Conservation (phyloP, 345 rosid species). For the Cochlearia excelsa region DNA sequence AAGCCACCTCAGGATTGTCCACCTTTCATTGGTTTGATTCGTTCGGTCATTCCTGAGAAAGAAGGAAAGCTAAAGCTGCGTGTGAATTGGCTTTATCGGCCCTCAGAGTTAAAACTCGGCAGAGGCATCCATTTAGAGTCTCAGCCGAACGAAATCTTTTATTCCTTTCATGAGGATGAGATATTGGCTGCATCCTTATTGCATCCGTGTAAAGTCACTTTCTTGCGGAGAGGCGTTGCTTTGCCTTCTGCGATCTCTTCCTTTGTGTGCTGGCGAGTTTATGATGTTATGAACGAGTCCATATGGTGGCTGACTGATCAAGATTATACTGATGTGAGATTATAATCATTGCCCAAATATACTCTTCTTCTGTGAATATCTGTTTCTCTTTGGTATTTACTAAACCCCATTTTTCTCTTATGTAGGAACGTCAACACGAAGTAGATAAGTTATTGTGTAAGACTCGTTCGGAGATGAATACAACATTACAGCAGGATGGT, state of each 20-base stretch:
- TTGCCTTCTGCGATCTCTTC: conserved; percentile 77
- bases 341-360: background rate
- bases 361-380: background rate
- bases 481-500: conserved; percentile 65
- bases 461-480: conserved; percentile 74
- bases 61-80: conserved; percentile 52
- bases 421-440: conserved; percentile 71
- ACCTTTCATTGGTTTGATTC: conserved; percentile 86
- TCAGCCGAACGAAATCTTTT: conserved; percentile 89
- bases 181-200: conserved; percentile 81
- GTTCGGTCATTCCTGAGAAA: conserved; percentile 45
- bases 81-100: conserved; percentile 91
- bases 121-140: conserved; percentile 76
- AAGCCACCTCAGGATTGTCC: conserved; percentile 80
- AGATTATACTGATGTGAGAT: conserved; percentile 76
- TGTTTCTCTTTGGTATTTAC: background rate
- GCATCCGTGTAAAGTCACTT: conserved; percentile 95
- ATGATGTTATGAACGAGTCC: conserved; percentile 64
- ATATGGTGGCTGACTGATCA: conserved; percentile 97
- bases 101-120: conserved; percentile 81
- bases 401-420: background rate
- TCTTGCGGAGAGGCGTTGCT: conserved; percentile 74
- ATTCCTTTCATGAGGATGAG: conserved; percentile 93
- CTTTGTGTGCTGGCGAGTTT: conserved; percentile 81
- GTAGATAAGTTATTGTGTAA: conserved; percentile 68